Conservation (phyloP, 345 rosid species). For the Eucalyptus curtisii region DNA sequence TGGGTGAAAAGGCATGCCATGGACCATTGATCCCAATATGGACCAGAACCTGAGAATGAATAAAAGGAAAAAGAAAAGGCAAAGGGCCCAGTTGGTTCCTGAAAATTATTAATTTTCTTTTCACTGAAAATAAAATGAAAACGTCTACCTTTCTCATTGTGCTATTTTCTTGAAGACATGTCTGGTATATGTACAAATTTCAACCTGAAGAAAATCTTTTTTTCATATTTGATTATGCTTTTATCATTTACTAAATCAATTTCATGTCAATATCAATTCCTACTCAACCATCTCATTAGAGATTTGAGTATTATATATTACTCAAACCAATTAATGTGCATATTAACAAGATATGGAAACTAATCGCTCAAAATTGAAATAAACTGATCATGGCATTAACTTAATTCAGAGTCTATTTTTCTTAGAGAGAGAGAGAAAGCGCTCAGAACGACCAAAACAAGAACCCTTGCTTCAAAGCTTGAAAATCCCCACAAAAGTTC, state of each 20-base stretch:
- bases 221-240: background rate
- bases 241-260: background rate
- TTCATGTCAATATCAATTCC: background rate
- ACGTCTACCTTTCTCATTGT: background rate
- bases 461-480: background rate
- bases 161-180: background rate
- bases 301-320: background rate
- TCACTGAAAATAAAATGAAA: background rate
- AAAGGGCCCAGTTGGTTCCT: background rate
- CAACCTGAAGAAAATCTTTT: background rate
- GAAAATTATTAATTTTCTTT: background rate
- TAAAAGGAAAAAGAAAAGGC: background rate
- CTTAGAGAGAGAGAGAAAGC: background rate
- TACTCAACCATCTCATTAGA: background rate
- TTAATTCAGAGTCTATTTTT: background rate
- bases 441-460: background rate
- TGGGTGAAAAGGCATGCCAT: background rate
- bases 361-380: background rate
- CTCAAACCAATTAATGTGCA: background rate
- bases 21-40: background rate
- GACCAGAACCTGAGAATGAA: background rate
- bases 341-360: background rate
- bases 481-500: background rate
- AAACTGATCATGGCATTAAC: background rate
- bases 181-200: background rate